These are phyloP conservation scores for Aspergillus conjunctus DNA, from an alignment of 495 filamentous ascomycete species.

Conservation along the genomic window DNA sequence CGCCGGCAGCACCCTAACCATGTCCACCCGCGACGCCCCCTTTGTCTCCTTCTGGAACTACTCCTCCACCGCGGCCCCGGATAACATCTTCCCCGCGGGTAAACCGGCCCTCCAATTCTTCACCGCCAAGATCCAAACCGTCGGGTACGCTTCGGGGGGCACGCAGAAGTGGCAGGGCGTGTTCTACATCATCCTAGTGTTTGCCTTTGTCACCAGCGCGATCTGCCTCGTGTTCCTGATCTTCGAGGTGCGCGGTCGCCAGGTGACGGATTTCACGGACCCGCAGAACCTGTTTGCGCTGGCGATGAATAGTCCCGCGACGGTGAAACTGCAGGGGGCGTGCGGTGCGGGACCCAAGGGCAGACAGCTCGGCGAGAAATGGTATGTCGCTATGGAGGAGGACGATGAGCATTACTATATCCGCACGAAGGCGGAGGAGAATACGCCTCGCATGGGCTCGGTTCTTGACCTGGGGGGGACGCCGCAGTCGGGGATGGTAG, in stretches of 20 bases:
- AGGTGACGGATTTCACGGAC: slow-evolving; percentile 75
- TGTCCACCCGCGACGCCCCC: slow-evolving; percentile 53
- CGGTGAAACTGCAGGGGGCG: slow-evolving; percentile 54
- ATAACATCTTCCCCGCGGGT: slow-evolving; percentile 27
- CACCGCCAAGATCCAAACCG: slow-evolving; percentile 55
- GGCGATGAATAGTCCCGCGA: slow-evolving; percentile 67
- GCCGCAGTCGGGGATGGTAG: slow-evolving; percentile 23
- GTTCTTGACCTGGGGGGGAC: slow-evolving; percentile 24
- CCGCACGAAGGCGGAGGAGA: slow-evolving; percentile 34
- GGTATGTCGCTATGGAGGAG: slow-evolving; percentile 56
- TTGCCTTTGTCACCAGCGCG: slow-evolving; percentile 64
- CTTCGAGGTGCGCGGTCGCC: slow-evolving; percentile 49
- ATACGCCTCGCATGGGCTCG: slow-evolving; percentile 4
- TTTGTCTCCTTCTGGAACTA: slow-evolving; percentile 63
- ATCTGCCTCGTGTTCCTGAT: slow-evolving; percentile 61
- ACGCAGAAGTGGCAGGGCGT: slow-evolving; percentile 56
- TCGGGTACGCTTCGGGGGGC: slow-evolving; percentile 65
- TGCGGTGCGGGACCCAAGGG: slow-evolving; percentile 64
- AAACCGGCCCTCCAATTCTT: slow-evolving; percentile 52
- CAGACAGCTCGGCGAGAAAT: slow-evolving; percentile 56
- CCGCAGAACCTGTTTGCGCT: slow-evolving; percentile 71
- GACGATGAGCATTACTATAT: slow-evolving; percentile 44
- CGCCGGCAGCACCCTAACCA: slow-evolving; percentile 62
- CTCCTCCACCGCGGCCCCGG: slow-evolving; percentile 8
- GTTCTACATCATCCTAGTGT: slow-evolving; percentile 63